These are phyloP conservation scores for Cryptococcus hybrid DNA, from an alignment of 1,284 basidiomycete genomes.

Conservation along the genomic window DNA sequence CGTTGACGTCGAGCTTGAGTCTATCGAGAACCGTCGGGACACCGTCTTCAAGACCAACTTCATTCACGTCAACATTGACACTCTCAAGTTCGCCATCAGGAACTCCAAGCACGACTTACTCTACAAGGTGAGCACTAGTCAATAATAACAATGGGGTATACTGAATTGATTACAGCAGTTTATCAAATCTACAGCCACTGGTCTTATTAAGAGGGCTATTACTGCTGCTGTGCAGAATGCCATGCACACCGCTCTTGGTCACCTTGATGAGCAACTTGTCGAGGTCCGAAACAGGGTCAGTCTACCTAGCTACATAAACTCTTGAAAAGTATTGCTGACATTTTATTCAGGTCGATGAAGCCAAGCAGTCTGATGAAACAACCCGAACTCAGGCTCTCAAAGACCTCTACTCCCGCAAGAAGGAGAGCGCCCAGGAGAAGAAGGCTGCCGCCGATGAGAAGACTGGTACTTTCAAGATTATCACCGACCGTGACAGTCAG, in stretches of 20 bases:
- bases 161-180: conserved; percentile 14
- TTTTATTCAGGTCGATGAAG: conserved; percentile 61
- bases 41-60: conserved; percentile 51
- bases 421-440: conserved; percentile 45
- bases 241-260: conserved; percentile 77
- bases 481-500: conserved; percentile 31
- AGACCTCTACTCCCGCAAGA: conserved; percentile 58
- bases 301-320: not conserved
- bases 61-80: conserved; percentile 58
- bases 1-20: conserved; percentile 51
- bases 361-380: conserved; percentile 58
- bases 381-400: conserved; percentile 63
- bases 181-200: conserved; percentile 45
- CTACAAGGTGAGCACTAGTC: conserved; percentile 64
- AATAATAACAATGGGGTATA: conserved; percentile 40
- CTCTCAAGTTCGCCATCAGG: conserved; percentile 85
- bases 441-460: conserved; percentile 43
- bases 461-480: conserved; percentile 41
- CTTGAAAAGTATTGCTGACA: conserved; percentile 25
- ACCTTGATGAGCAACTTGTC: conserved; percentile 68
- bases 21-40: conserved; percentile 42
- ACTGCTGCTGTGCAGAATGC: conserved; percentile 75
- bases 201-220: conserved; percentile 87
- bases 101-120: conserved; percentile 87
- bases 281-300: conserved; percentile 49